Percentiles rank a stretch among this genome's conserved stretches.
phyloP scores from a whole-genome alignment of 139 green algal species.

The Microglena sp. region DNA sequence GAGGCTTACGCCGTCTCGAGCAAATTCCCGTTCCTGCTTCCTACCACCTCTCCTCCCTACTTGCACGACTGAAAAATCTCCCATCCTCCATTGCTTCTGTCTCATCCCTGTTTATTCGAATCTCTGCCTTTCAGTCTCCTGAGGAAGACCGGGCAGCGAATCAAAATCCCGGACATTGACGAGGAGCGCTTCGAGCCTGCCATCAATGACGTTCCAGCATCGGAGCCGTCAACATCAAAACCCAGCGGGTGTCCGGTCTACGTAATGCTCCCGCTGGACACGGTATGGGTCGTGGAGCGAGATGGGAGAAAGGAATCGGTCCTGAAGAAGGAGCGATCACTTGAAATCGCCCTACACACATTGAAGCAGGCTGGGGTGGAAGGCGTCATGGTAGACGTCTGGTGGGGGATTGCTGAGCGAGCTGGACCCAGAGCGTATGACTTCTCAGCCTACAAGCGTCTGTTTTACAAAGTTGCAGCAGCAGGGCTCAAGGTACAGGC shows the following conservation, averaged over 20 bases:
- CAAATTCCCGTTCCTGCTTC: too few relatives aligned
- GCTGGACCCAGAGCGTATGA: conserved; percentile 67
- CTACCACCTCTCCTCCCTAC: too few relatives aligned
- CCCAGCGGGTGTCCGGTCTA: conserved; percentile 68
- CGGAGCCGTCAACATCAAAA: conserved; percentile 1
- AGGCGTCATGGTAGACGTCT: conserved; percentile 90
- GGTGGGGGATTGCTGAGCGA: conserved; percentile 82
- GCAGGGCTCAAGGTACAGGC: conserved; percentile 60
- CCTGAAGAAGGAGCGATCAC: conserved; percentile 72
- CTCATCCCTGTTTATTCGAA: too few relatives aligned
- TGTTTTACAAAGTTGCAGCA: conserved; percentile 40
- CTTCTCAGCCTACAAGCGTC: conserved; percentile 69
- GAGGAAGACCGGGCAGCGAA: conserved; percentile 23
- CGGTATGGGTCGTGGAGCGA: conserved; percentile 87
- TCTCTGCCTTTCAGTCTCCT: too few relatives aligned
- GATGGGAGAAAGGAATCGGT: conserved; percentile 53
- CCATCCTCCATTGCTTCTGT: too few relatives aligned
- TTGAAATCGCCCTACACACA: conserved; percentile 72
- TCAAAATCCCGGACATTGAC: conserved; percentile 23
- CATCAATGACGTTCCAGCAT: conserved; percentile 15
- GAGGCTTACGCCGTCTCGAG: too few relatives aligned
- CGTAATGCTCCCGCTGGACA: conserved; percentile 98
- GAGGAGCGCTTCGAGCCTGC: conserved; percentile 27
- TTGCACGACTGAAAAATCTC: too few relatives aligned
- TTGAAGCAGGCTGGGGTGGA: conserved; percentile 79